These are phyloP conservation scores for Pugionium dolabratum DNA, from an alignment of 345 rosid species.

Conservation along the genomic window DNA sequence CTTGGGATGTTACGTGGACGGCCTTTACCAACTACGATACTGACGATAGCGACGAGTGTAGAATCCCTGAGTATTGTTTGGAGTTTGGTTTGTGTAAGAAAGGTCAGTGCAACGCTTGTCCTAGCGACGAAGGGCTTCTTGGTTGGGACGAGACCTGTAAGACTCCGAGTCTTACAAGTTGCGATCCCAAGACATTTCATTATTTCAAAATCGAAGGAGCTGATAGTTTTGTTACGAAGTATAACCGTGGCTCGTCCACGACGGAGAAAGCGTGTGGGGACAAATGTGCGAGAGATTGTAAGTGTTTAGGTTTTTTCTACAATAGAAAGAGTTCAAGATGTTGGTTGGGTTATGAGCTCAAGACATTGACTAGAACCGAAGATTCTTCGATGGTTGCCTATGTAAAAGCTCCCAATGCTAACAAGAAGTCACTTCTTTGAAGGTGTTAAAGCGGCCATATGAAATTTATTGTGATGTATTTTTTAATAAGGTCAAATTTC, in stretches of 20 bases:
- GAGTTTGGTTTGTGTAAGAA: constrained; percentile 39
- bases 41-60: constrained; percentile 40
- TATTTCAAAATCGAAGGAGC: constrained; percentile 56
- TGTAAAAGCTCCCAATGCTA: constrained; percentile 37
- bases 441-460: constrained; percentile 4
- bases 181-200: constrained; percentile 28
- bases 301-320: constrained; percentile 63
- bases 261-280: constrained; percentile 50
- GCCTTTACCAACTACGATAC: constrained; percentile 35
- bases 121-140: constrained; percentile 38
- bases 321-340: constrained; percentile 47
- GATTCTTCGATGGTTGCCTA: constrained; percentile 38
- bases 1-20: constrained; percentile 51
- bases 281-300: constrained; percentile 58
- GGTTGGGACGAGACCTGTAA: constrained; percentile 55
- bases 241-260: constrained; percentile 45
- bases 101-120: constrained; percentile 44
- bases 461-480: neutral
- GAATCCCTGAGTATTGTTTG: constrained; percentile 39
- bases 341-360: constrained; percentile 63
- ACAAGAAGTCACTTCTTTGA: constrained; percentile 22
- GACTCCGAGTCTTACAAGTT: constrained; percentile 24
- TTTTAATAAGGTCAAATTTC: constrained; percentile 12
- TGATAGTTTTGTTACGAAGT: constrained; percentile 52
- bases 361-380: constrained; percentile 44